Evolutionary conservation across 345 rosid species (phyloP), one percentile per base, ranked within the genome.

Genomic region (Angophora floribunda): DNA sequence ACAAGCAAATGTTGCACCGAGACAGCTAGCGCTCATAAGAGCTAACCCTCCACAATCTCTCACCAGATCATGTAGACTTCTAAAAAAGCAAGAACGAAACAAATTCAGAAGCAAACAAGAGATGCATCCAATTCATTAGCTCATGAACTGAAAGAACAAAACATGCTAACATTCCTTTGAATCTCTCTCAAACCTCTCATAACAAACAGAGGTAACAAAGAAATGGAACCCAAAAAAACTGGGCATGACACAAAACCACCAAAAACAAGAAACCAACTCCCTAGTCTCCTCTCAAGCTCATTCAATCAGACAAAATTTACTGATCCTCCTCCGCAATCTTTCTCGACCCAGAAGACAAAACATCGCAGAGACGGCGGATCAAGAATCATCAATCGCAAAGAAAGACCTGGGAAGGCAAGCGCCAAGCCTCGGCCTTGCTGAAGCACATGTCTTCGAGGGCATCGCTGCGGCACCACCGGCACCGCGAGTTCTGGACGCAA

Each of bases 391-490:
- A 91, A 89, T 94, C 91, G 89, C 99, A 96, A 88, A 92, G 86
- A 87, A 95, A 96, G 86, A 95, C 96, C 94, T 95, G 96, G 53
- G 91, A 91, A 49, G 99, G 99, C 88, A 96, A 90, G 88, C 96
- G 92, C 95, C 95, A 88, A 87, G 99, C 93, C 87, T 96, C 97
- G 61, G 91, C 51, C 91, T 91, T 94, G 90, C 86, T 87, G 52
- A 95, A 96, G 92, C 99, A 96, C 92, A 92, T 93, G 89, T 95
- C 98, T 86, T 95, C 96, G 3, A 96, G 96, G 91, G 91, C 95
- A 51, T 95, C 94, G 70, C 98, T 96, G n/a, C 91, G 92, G 90
- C 99, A 96, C 99, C 99, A 96, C 36, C 92, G 92, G 89, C 99
- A 94, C 70, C 88, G 90, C n/a, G 95, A 95, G 90, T 89, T 89